Percentiles rank a stretch among this genome's conserved stretches.
Evolutionary conservation across 164 flowering plant genomes (phyloP).

Genomic region (Vitis labrusca): DNA sequence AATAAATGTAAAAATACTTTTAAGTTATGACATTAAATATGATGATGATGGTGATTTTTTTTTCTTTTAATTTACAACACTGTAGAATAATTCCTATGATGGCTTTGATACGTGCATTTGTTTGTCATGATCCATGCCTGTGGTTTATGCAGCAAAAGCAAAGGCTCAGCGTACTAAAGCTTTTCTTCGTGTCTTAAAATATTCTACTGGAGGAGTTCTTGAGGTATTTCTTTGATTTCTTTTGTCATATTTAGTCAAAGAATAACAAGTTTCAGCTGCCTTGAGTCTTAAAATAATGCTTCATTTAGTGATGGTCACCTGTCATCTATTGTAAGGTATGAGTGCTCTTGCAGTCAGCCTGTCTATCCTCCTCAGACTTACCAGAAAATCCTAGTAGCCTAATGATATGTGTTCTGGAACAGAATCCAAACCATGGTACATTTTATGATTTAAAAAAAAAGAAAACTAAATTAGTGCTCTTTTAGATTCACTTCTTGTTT

Average conservation of each 20-base stretch:
- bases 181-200: conserved; percentile 83
- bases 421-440: no score
- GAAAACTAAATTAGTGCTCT: no score
- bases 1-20: background rate
- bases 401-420: no score
- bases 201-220: conserved; percentile 93
- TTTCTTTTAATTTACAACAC: background rate
- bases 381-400: no score
- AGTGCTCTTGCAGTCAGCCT: no score
- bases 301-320: no score
- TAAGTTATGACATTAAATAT: background rate
- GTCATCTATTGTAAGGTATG: no score
- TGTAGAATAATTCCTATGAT: background rate
- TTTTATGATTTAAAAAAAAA: no score
- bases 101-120: background rate
- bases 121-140: conserved; percentile 9
- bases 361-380: no score
- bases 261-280: no score
- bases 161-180: conserved; percentile 76
- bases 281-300: no score
- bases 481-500: no score
- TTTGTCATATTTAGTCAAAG: background rate
- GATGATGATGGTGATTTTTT: background rate
- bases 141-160: conserved; percentile 63
- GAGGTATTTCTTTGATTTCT: conserved; percentile 53